Base-by-base conservation (phyloP, 2,329 filamentous ascomycete species). In the Macrophomina phaseolina region DNA sequence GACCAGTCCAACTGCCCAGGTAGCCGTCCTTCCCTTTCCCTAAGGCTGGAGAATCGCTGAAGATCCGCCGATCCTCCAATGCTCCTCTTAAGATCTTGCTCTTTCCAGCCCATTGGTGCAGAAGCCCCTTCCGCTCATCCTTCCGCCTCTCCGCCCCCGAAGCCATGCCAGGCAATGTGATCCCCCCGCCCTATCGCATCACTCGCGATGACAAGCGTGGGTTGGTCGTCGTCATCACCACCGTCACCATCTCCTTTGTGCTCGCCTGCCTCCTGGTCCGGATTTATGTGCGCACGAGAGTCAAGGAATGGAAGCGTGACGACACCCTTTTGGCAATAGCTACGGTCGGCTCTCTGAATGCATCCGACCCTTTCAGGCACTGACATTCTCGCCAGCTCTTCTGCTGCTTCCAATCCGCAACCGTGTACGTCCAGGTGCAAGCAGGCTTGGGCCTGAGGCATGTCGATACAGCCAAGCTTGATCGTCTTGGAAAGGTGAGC, bases 201-300 rank as follows among this genome's bases (percentile, higher is more conserved):
- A 74, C 73, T 7, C 69, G 68, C 2, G 52, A 73, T 65, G 75
- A 77, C 64, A 76, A 77, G 66, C 71, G 75, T 16, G 75, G 74
- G n/a, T 68, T 78, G n/a, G 70, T 78, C 8, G 71, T 75, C 8
- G 73, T 77, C 34, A 73, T 73, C 0, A 73, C 73, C 18, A 73
- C 70, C 11, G 66, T 69, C 3, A 73, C 73, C 4, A 56, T 76
- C 30, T 71, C 72, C 6, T 78, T 77, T 66, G 71, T 77, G 11
- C 72, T 72, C 70, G 68, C 69, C 1, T 78, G 75, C 58, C 72
- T 73, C 14, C 34, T 73, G 36, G 76, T 78, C 3, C 71, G 76
- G 30, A 62, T 75, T 48, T 77, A 72, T 70, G 60, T 77, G 56
- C 72, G 75, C n/a, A 60, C 64, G 8, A 70, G 72, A 42, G 70